Evolutionary conservation across 208 protist genomes (phyloP).

Genomic region (Wallacemonas sp.): DNA sequence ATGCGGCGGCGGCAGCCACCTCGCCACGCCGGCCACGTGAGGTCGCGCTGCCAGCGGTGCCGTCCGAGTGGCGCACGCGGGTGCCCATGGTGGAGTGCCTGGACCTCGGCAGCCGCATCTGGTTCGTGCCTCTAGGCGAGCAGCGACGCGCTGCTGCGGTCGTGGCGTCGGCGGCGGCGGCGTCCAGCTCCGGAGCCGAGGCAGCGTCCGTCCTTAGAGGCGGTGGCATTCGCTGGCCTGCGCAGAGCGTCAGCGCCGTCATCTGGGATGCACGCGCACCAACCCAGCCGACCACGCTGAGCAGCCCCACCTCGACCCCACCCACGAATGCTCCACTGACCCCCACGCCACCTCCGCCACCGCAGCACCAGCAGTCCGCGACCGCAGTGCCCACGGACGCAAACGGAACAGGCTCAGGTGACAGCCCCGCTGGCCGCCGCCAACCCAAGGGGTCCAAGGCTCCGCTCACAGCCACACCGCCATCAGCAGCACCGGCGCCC

Average conservation of each 20-base stretch:
- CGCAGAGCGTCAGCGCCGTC: conserved; percentile 8
- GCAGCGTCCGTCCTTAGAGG: not conserved
- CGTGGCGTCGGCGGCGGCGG: not conserved
- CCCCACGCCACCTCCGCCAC: not conserved
- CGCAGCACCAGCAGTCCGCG: not conserved
- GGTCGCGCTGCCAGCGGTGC: conserved; percentile 15
- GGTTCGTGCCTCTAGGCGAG: conserved; percentile 22
- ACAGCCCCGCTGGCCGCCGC: not conserved
- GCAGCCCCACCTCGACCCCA: not conserved
- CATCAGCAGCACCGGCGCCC: no score
- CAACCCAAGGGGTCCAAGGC: not conserved
- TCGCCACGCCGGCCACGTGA: not conserved
- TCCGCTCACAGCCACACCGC: not conserved
- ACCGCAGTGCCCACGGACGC: not conserved
- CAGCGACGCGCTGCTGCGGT: conserved; percentile 10
- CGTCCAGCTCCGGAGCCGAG: not conserved
- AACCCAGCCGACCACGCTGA: not conserved
- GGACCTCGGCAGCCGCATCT: conserved; percentile 3
- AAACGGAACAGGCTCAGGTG: no score
- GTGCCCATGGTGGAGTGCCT: conserved; percentile 25
- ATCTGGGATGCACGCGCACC: conserved; percentile 14
- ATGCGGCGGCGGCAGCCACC: no score
- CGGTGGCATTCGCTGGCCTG: conserved; percentile 19
- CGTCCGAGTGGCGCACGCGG: conserved; percentile 11
- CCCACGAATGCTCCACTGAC: not conserved